Evolutionary conservation across 2,329 filamentous ascomycete species (phyloP), one percentile per base, ranked within the genome.

Genomic region (Aspergillus hortae): DNA sequence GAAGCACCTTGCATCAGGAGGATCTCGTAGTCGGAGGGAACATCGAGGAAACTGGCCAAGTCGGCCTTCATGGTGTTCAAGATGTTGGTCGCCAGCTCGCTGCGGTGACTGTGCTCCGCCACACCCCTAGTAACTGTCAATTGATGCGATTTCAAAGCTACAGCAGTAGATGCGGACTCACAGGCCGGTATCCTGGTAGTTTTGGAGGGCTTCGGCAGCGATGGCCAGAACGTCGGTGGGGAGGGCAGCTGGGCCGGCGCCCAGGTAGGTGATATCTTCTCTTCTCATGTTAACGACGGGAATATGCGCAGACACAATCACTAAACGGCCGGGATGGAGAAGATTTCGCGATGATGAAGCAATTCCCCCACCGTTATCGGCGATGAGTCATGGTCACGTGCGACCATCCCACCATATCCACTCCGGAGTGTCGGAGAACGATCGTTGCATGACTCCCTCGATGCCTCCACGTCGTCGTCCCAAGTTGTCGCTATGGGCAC

Each of bases 31-130:
- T 89, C 85, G 60, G 87, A 83, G 3, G 91, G 90, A 51, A 97
- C 87, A 62, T 92, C 87, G 51, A 96, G 85, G 60, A 89, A 87
- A 19, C 76, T 77, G 33, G 81, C 80, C 10, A 97, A 80, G 56
- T 88, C 84, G 32, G 83, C 81, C 70, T 95, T 94, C 56, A 90
- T 82, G 58, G 89, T 80, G 56, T 88, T 85, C 60, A 97, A 82
- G 64, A 97, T 90, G 56, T 85, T 82, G 57, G 84, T 82, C 23
- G 92, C 92, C 42, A 89, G 81, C 55, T 83, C 79, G 12, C 89
- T 95, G 58, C 92, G 89, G 71, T 97, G 92, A 9, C 88, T 92
- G 69, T 95, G 90, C 73, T 97, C 92, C 57, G 89, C 90, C 41
- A 96, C 81, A 48, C 91, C 91, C 49, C 59, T 62, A 51, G 15